phyloP scores from a whole-genome alignment of 2,329 filamentous ascomycete genomes.

The Fusarium sterilihyphosum region DNA sequence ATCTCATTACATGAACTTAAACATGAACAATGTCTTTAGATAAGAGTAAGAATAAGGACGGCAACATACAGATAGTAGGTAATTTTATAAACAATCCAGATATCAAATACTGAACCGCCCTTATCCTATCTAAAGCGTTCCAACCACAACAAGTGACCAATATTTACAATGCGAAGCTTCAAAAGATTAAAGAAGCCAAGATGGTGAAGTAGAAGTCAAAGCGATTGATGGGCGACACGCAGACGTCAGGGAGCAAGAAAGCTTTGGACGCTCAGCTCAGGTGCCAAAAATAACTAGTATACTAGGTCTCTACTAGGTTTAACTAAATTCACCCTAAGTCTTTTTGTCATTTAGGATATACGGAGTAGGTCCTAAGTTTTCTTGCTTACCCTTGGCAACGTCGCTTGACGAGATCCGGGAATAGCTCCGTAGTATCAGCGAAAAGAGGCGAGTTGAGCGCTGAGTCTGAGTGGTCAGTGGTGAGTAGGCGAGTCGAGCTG shows the following conservation, averaged over 20 bases:
- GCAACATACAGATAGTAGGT: background rate
- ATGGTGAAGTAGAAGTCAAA: constrained; percentile 14
- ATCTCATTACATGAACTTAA: background rate
- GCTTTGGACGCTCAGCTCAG: background rate
- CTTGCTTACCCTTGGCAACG: background rate
- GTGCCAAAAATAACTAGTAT: background rate
- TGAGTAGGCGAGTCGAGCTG: constrained; percentile 15
- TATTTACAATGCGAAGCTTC: background rate
- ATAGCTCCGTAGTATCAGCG: constrained; percentile 14
- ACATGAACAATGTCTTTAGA: background rate
- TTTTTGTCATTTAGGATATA: background rate
- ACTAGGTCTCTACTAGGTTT: background rate
- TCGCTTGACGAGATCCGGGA: constrained; percentile 25
- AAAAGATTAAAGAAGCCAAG: background rate
- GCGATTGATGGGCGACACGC: constrained; percentile 5
- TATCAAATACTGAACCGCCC: background rate
- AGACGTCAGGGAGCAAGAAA: background rate
- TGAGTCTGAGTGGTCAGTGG: background rate
- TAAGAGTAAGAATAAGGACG: background rate
- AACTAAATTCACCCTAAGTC: background rate
- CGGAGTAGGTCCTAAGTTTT: background rate
- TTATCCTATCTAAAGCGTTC: background rate
- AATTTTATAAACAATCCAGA: background rate
- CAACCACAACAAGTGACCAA: background rate
- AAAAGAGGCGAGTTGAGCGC: constrained; percentile 19